phyloP scores from a whole-genome alignment of 176 grass and related monocot species.

The Juncus inflexus region DNA sequence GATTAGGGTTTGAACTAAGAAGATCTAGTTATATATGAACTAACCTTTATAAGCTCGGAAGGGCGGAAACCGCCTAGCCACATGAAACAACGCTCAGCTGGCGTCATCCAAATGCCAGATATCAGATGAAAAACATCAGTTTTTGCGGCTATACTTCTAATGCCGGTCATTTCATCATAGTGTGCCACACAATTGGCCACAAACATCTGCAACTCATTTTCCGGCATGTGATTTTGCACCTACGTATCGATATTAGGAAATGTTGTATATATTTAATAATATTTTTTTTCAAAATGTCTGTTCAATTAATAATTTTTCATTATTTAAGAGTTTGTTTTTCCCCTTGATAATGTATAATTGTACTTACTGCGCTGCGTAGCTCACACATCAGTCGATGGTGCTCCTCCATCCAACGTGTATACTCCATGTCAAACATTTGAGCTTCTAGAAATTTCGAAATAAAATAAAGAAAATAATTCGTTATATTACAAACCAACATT shows the following conservation, averaged over 20 bases:
- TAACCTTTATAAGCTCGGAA: slow-evolving; percentile 92
- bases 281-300: too few species aligned
- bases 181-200: slow-evolving; percentile 75
- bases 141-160: slow-evolving; percentile 64
- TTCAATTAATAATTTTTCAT: neutral
- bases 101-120: slow-evolving; percentile 86
- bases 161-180: slow-evolving; percentile 68
- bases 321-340: neutral
- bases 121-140: slow-evolving; percentile 96
- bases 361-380: slow-evolving; percentile 52
- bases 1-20: slow-evolving; percentile 18
- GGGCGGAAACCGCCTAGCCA: slow-evolving; percentile 96
- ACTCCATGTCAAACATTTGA: slow-evolving; percentile 82
- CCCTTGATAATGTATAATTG: neutral
- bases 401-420: slow-evolving; percentile 81
- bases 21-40: neutral
- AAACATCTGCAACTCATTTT: slow-evolving; percentile 82
- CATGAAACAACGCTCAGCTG: slow-evolving; percentile 97
- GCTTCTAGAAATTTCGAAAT: slow-evolving; percentile 34
- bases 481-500: too few species aligned
- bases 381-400: slow-evolving; percentile 75
- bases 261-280: too few species aligned
- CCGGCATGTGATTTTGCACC: slow-evolving; percentile 73
- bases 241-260: neutral
- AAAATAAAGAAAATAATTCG: neutral